Conservation (phyloP, 2,329 filamentous ascomycete genomes). For the Leptographium lundbergii region DNA sequence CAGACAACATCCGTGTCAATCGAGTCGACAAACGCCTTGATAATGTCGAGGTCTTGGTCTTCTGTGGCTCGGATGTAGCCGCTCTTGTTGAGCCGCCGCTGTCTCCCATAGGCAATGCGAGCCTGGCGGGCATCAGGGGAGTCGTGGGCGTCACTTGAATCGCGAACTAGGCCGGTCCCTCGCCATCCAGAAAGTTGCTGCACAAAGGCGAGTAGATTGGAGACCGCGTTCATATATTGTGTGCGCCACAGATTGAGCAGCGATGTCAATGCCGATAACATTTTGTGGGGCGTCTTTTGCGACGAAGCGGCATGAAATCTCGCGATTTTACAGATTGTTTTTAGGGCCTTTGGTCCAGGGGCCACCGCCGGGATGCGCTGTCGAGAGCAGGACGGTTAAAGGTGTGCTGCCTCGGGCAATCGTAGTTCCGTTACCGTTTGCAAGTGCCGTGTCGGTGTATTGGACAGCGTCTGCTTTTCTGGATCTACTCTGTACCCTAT, state of each 20-base stretch:
- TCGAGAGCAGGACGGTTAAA: neutral
- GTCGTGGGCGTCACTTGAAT: neutral
- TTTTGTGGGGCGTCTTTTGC: neutral
- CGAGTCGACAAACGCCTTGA: neutral
- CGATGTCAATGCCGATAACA: neutral
- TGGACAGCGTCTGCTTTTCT: too few species aligned
- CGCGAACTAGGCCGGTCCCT: neutral
- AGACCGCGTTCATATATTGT: neutral
- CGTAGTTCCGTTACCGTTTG: neutral
- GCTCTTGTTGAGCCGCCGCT: constrained; percentile 1
- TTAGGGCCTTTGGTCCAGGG: neutral
- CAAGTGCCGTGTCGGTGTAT: too few species aligned
- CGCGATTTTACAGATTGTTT: neutral
- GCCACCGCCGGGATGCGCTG: neutral
- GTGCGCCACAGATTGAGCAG: neutral
- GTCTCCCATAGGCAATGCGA: constrained; percentile 1
- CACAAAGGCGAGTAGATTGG: neutral
- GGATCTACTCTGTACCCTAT: too few species aligned
- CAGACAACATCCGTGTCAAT: constrained; percentile 4
- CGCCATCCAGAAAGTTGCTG: neutral
- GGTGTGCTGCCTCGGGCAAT: neutral
- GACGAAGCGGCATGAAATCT: neutral
- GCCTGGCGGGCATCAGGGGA: neutral
- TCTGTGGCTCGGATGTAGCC: constrained; percentile 3
- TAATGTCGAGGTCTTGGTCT: constrained; percentile 1